phyloP scores from a whole-genome alignment of 768 basidiomycete species.

The Omphalotus guepiniiformis region DNA sequence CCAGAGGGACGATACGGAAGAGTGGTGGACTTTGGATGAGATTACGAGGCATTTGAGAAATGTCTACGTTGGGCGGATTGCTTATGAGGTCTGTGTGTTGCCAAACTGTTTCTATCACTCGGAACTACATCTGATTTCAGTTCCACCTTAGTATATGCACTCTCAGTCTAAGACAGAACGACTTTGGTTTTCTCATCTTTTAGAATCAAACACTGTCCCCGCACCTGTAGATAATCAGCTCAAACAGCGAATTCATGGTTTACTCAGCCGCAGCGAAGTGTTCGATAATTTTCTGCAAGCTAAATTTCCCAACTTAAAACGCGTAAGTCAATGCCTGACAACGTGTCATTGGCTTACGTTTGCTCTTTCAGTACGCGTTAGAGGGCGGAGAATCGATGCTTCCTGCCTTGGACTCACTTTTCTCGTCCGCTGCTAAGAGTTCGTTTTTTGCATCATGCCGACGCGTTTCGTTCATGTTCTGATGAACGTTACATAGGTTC shows the following conservation, averaged over 20 bases:
- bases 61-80: constrained; percentile 81
- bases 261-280: constrained; percentile 73
- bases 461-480: not conserved
- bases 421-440: constrained; percentile 63
- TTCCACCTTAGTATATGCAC: constrained; percentile 63
- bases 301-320: constrained; percentile 86
- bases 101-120: not conserved
- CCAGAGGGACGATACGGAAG: constrained; percentile 24
- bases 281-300: constrained; percentile 82
- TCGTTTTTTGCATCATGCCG: constrained; percentile 1
- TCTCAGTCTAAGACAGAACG: constrained; percentile 82
- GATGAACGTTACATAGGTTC: constrained; percentile 38
- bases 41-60: constrained; percentile 66
- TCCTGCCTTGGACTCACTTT: constrained; percentile 77
- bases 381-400: constrained; percentile 96
- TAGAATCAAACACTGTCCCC: constrained; percentile 59
- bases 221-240: constrained; percentile 27
- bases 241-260: constrained; percentile 58
- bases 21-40: constrained; percentile 65
- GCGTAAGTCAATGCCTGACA: constrained; percentile 31
- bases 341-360: not conserved
- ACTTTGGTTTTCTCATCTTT: constrained; percentile 82
- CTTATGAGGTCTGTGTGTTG: constrained; percentile 60
- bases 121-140: not conserved
- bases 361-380: constrained; percentile 52